These are phyloP conservation scores for Puccinellia tenuiflora DNA, from an alignment of 176 grass and related monocot genomes.

Conservation along the genomic window DNA sequence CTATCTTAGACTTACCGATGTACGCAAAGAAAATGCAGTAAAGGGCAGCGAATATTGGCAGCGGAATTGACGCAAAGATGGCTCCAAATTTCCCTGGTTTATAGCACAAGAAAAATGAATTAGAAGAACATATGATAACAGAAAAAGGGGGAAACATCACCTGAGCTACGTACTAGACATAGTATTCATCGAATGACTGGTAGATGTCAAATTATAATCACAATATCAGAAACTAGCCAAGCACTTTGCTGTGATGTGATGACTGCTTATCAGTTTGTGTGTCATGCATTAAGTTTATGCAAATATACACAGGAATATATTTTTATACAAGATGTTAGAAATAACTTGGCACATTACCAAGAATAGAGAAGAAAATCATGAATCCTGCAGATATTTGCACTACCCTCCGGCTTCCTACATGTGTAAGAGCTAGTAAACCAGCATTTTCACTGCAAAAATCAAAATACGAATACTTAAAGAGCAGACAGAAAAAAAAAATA, in stretches of 20 bases:
- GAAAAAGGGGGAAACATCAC: not conserved
- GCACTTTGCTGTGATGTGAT: no score
- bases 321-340: not conserved
- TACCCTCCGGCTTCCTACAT: slow-evolving; percentile 73
- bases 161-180: no score
- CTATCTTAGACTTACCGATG: slow-evolving; percentile 47
- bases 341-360: slow-evolving; percentile 45
- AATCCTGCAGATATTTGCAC: slow-evolving; percentile 97
- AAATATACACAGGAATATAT: not conserved
- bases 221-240: not conserved
- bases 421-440: slow-evolving; percentile 76
- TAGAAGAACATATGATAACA: not conserved
- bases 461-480: not conserved
- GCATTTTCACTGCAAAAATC: slow-evolving; percentile 61
- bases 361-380: slow-evolving; percentile 96
- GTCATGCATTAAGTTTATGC: not conserved
- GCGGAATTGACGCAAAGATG: slow-evolving; percentile 82
- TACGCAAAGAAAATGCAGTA: slow-evolving; percentile 92
- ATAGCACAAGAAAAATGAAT: not conserved
- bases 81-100: slow-evolving; percentile 88
- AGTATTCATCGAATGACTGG: no score
- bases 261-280: not conserved
- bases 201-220: not conserved
- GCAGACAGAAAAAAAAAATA: not conserved
- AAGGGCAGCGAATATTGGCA: slow-evolving; percentile 79